These are phyloP conservation scores for Cryptococcus amylolentus DNA, from an alignment of 1,284 basidiomycete species.

Conservation along the genomic window DNA sequence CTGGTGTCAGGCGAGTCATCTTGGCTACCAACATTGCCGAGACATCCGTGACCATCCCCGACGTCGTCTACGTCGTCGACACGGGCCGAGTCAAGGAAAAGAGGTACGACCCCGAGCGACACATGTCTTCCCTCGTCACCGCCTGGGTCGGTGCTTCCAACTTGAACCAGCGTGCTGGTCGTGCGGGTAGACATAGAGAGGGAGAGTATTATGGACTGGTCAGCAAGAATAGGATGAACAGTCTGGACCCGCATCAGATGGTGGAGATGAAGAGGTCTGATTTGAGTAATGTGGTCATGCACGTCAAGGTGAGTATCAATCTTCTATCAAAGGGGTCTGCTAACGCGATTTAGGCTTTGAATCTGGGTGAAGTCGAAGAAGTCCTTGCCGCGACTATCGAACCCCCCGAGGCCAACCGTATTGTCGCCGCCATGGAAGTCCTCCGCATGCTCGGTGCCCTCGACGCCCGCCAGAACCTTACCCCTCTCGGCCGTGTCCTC, in stretches of 20 bases:
- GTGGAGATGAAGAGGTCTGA: slow-evolving; percentile 97
- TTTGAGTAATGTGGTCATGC: slow-evolving; percentile 89
- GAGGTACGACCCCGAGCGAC: slow-evolving; percentile 82
- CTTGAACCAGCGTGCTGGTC: slow-evolving; percentile 86
- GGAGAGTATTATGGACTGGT: slow-evolving; percentile 91
- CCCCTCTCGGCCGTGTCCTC: slow-evolving; percentile 81
- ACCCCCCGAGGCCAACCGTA: slow-evolving; percentile 75
- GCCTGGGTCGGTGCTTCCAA: slow-evolving; percentile 94
- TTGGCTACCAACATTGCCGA: slow-evolving; percentile 95
- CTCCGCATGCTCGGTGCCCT: slow-evolving; percentile 86
- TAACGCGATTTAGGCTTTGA: slow-evolving; percentile 59
- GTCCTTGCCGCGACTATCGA: slow-evolving; percentile 84
- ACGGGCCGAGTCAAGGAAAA: slow-evolving; percentile 86
- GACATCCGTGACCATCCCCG: slow-evolving; percentile 92
- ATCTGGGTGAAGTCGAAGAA: slow-evolving; percentile 84
- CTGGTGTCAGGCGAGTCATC: slow-evolving; percentile 79
- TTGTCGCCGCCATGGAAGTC: slow-evolving; percentile 74
- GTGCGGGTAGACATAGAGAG: slow-evolving; percentile 85
- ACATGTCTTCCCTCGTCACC: slow-evolving; percentile 79
- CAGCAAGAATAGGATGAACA: slow-evolving; percentile 61
- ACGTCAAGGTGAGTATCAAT: slow-evolving; percentile 63
- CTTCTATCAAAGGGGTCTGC: not conserved
- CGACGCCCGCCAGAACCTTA: slow-evolving; percentile 70
- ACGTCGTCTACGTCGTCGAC: slow-evolving; percentile 93
- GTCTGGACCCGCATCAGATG: slow-evolving; percentile 75